These are phyloP conservation scores for Paecilomyces dactylethromorphus DNA, from an alignment of 2,329 filamentous ascomycete genomes.

Conservation along the genomic window DNA sequence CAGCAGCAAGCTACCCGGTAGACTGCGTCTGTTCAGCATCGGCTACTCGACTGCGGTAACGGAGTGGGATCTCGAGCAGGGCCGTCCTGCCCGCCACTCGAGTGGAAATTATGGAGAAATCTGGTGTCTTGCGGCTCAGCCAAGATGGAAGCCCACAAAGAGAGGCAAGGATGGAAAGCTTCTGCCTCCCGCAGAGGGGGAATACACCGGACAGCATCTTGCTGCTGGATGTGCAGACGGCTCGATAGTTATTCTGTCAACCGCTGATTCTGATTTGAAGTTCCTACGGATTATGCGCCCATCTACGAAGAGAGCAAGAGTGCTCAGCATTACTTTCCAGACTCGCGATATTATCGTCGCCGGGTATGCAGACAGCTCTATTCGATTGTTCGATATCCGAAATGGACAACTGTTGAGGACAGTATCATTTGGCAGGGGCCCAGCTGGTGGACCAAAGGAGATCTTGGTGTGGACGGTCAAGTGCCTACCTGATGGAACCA, in stretches of 20 bases:
- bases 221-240: conserved; percentile 89
- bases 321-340: conserved; percentile 88
- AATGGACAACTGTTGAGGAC: conserved; percentile 69
- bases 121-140: conserved; percentile 91
- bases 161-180: conserved; percentile 30
- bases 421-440: conserved; percentile 78
- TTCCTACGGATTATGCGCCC: conserved; percentile 73
- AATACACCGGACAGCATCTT: conserved; percentile 54
- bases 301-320: conserved; percentile 76
- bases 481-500: conserved; percentile 77
- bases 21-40: conserved; percentile 86
- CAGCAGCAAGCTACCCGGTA: conserved; percentile 59
- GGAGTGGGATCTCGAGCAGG: conserved; percentile 86
- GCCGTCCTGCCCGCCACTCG: conserved; percentile 70
- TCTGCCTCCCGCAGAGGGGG: conserved; percentile 27
- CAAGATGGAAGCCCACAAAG: conserved; percentile 43
- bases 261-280: conserved; percentile 73
- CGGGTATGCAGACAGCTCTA: conserved; percentile 94
- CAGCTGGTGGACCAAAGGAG: conserved; percentile 70
- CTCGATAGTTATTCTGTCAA: conserved; percentile 78
- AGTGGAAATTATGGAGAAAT: conserved; percentile 93
- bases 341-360: conserved; percentile 75
- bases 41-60: conserved; percentile 88
- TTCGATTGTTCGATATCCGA: conserved; percentile 80
- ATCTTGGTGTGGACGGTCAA: conserved; percentile 92